Conservation (phyloP, 2,329 filamentous ascomycete genomes). For the Colletotrichum zoysiae region DNA sequence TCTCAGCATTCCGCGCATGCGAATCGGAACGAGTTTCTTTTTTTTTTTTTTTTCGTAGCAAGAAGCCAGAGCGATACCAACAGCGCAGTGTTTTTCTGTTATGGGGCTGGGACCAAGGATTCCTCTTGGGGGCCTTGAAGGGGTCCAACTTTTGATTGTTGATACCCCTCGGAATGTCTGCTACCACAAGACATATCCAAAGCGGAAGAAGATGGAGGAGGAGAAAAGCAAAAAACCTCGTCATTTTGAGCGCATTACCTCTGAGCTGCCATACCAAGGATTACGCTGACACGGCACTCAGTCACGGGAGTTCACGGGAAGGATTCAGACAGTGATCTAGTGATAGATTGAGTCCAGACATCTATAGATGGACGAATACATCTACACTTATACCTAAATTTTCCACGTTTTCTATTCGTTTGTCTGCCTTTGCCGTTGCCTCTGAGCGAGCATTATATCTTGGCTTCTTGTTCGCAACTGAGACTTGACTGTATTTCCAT, state of each 20-base stretch:
- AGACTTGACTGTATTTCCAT: not conserved
- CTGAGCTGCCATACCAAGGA: conserved; percentile 17
- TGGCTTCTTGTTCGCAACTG: not conserved
- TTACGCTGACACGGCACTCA: not conserved
- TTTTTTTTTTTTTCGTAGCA: not conserved
- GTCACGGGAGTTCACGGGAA: not conserved
- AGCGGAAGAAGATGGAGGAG: not conserved
- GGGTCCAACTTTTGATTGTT: not conserved
- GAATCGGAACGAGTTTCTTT: not conserved
- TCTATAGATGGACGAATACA: not conserved
- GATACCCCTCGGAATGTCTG: not conserved
- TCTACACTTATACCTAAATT: not conserved
- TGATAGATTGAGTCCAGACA: not conserved
- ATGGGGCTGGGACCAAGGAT: not conserved
- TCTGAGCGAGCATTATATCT: not conserved
- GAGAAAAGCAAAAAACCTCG: not conserved
- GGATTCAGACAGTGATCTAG: too few species aligned
- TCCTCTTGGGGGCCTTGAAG: conserved; percentile 7
- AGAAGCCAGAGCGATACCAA: conserved; percentile 11
- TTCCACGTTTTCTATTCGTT: not conserved
- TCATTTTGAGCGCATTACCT: not conserved
- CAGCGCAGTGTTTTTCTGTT: conserved; percentile 15
- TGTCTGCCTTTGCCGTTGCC: not conserved
- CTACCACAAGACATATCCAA: not conserved
- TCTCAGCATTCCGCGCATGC: not conserved